Percentiles rank a stretch among this genome's conserved stretches.
Evolutionary conservation across 2,329 filamentous ascomycete genomes (phyloP).

Genomic region (Bertia moriformis): DNA sequence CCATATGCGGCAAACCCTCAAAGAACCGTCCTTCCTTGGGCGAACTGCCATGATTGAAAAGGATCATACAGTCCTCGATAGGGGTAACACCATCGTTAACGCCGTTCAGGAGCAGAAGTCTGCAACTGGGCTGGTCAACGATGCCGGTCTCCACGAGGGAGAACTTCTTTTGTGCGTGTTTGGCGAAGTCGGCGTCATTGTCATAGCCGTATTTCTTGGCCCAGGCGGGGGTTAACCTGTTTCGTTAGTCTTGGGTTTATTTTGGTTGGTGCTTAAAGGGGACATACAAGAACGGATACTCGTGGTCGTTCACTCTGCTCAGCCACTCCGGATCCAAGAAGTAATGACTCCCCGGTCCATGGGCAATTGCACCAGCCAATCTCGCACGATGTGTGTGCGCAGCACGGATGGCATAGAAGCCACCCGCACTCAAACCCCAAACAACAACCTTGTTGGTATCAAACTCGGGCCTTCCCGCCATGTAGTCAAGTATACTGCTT

Average conservation of each 20-base stretch:
- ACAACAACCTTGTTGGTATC: conserved; percentile 30
- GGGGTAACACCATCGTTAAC: not conserved
- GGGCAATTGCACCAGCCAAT: conserved; percentile 32
- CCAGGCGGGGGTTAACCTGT: not conserved
- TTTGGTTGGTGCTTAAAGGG: not conserved
- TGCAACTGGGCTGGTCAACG: not conserved
- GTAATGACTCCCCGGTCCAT: conserved; percentile 39
- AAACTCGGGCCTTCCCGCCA: conserved; percentile 27
- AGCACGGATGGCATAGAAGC: conserved; percentile 39
- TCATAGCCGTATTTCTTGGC: not conserved
- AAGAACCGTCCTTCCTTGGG: conserved; percentile 1
- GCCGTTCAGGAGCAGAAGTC: not conserved
- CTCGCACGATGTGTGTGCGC: conserved; percentile 39
- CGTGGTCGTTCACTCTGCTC: conserved; percentile 34
- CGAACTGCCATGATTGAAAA: conserved; percentile 1
- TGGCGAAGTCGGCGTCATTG: not conserved
- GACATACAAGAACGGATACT: conserved; percentile 39
- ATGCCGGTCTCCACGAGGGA: not conserved
- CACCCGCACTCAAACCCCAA: conserved; percentile 43
- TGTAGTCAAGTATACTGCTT: conserved; percentile 36
- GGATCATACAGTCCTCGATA: not conserved
- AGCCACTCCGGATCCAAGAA: conserved; percentile 43
- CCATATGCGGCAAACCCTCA: not conserved
- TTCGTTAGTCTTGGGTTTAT: not conserved
- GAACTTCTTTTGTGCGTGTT: not conserved